Evolutionary conservation across 805 yeast genomes (phyloP), one percentile per base, ranked within the genome.

Genomic region (Metschnikowia arizonensis): DNA sequence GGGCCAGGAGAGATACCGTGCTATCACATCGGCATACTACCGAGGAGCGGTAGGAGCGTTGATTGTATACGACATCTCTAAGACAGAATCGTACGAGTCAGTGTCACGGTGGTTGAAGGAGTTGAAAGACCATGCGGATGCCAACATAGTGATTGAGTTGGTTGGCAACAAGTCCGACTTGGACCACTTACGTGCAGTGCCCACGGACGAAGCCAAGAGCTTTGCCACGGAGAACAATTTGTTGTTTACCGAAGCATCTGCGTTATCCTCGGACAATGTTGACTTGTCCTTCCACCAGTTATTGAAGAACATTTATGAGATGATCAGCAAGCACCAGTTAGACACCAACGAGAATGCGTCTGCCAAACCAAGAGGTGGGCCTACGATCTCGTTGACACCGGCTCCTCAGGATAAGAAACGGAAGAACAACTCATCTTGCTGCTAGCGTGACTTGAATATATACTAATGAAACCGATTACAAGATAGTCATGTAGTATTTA

Each of bases 21-120:
- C 99, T 36, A 91, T 91, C 65, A 93, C 99, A 26, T 83, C 93
- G 46, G 98, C 98, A 5, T 91, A 91, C 71, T 91, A 91, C 66
- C 79, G 99, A 63, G 99, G 98, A 33, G 98, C 99, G 1, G 96
- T 90, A 44, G 99, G 99, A 49, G 98, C 98, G 3, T 76, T 91
- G 59, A 85, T 91, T 47, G 96, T 91, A 52, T 91, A 91, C 68
- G 99, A 91, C 70, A 91, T 91, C 59, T 81, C 97, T 49, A 91
- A 91, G 73, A 79, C 90, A 11, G 89, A 84, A 60, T 78, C 88
- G 42, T 89, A 88, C 66, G 95, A 86, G 63, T 80, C 83, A 52
- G 89, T 90, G 50, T 78, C 84, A 34, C 84, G 88, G 64, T 90
- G 96, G 93, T 68, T 93, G 68, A 83, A 90, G 67, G 91, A 91